Percentiles rank a stretch among this genome's conserved stretches.
These are phyloP conservation scores for Arthrobotrys conoides DNA, from an alignment of 2,329 filamentous ascomycete genomes.

Conservation along the genomic window DNA sequence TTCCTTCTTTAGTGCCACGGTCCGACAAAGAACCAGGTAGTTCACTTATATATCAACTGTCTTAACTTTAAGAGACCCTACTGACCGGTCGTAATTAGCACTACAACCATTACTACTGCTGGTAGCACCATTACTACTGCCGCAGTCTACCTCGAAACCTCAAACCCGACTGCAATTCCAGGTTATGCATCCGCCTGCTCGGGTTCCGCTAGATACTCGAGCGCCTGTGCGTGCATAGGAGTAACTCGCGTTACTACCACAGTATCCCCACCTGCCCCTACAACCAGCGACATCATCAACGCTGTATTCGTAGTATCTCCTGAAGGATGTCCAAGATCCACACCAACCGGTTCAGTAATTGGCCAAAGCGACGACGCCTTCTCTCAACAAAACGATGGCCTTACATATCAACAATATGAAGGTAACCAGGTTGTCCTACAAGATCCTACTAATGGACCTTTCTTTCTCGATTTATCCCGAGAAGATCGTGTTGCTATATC, in stretches of 20 bases:
- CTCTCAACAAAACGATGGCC: constrained; percentile 18
- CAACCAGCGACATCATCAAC: constrained; percentile 63
- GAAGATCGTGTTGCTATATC: constrained; percentile 9
- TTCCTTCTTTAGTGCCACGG: constrained; percentile 22
- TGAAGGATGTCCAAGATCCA: constrained; percentile 5
- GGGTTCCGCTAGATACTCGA: constrained; percentile 62
- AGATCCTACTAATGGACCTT: constrained; percentile 4
- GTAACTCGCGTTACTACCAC: constrained; percentile 36
- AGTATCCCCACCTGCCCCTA: neutral
- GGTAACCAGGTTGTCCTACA: constrained; percentile 7
- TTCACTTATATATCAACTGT: neutral
- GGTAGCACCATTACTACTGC: neutral
- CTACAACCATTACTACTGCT: constrained; percentile 9
- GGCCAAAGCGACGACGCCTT: constrained; percentile 6
- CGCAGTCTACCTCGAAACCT: constrained; percentile 19
- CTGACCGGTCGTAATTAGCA: constrained; percentile 28
- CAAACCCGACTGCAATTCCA: constrained; percentile 51
- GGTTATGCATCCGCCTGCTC: constrained; percentile 63
- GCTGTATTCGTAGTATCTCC: constrained; percentile 35
- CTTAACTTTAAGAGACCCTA: neutral
- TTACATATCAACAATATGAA: constrained; percentile 6
- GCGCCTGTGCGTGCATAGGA: constrained; percentile 64
- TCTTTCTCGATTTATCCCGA: neutral
- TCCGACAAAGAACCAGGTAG: constrained; percentile 3
- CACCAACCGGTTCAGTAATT: constrained; percentile 10